phyloP scores from a whole-genome alignment of 441 rosid genomes.

The Brassica hybrid region DNA sequence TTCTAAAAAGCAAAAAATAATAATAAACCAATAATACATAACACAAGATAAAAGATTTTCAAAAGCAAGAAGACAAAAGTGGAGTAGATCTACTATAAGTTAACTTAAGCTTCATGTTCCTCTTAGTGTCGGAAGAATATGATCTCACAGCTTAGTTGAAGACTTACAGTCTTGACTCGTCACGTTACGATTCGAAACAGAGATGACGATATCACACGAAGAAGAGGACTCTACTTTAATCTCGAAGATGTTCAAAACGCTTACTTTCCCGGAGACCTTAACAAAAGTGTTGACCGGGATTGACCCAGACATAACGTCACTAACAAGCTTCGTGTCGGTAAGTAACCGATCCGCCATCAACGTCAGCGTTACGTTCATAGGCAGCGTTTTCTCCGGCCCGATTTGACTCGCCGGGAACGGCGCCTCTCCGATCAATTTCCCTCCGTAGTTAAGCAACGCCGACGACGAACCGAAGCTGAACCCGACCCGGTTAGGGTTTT shows the following conservation, averaged over 20 bases:
- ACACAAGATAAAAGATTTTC: not conserved
- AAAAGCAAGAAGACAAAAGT: not conserved
- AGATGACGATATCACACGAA: conserved; percentile 58
- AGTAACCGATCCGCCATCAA: conserved; percentile 74
- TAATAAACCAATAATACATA: not conserved
- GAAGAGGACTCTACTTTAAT: conserved; percentile 52
- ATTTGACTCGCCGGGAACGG: conserved; percentile 64
- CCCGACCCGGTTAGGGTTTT: conserved; percentile 74
- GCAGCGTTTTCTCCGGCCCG: conserved; percentile 46
- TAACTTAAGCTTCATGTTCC: not conserved
- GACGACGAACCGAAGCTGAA: conserved; percentile 56
- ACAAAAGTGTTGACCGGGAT: conserved; percentile 51
- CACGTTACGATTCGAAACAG: conserved; percentile 49
- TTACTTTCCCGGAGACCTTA: conserved; percentile 65
- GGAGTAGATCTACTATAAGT: not conserved
- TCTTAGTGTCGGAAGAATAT: not conserved
- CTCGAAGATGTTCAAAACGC: conserved; percentile 49
- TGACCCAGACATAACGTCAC: conserved; percentile 49
- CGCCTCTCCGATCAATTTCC: conserved; percentile 57
- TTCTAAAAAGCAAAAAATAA: not conserved
- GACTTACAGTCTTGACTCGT: conserved; percentile 62
- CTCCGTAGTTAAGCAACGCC: conserved; percentile 64
- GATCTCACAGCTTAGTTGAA: conserved; percentile 49
- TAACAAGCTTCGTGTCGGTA: conserved; percentile 37
- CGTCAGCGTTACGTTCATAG: conserved; percentile 56